These are phyloP conservation scores for Lobulomyces angularis DNA, from an alignment of 192 early-diverging fungal genomes.

Conservation along the genomic window DNA sequence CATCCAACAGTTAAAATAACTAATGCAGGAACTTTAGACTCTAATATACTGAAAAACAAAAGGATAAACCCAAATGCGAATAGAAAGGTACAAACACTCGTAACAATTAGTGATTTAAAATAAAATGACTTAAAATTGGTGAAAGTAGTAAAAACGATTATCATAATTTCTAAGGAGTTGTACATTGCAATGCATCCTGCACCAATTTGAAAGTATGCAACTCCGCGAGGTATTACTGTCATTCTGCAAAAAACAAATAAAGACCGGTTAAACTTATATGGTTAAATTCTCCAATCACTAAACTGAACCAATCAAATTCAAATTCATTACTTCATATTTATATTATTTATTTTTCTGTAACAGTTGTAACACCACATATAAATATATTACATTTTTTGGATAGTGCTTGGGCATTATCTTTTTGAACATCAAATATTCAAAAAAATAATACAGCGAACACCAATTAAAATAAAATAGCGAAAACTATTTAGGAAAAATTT, in stretches of 20 bases:
- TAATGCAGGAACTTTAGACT: too few species aligned
- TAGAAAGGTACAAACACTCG: too few species aligned
- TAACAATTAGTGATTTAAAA: too few species aligned
- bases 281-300: conserved; percentile 2
- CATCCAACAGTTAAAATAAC: too few species aligned
- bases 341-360: conserved; percentile 8
- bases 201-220: not conserved
- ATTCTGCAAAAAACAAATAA: not conserved
- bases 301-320: conserved; percentile 6
- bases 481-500: too few species aligned
- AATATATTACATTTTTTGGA: conserved; percentile 4
- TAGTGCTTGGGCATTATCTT: too few species aligned
- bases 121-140: too few species aligned
- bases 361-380: conserved; percentile 1
- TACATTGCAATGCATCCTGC: conserved; percentile 10
- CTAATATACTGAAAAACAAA: too few species aligned
- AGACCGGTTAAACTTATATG: conserved; percentile 1
- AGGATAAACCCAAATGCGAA: too few species aligned
- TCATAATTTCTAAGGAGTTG: conserved; percentile 9
- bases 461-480: too few species aligned
- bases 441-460: conserved; percentile 67
- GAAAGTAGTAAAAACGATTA: too few species aligned
- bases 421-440: too few species aligned
- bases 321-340: conserved; percentile 4
- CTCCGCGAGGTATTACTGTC: not conserved